phyloP scores from a whole-genome alignment of 1,139 yeast genomes.

The Pichia sp. region DNA sequence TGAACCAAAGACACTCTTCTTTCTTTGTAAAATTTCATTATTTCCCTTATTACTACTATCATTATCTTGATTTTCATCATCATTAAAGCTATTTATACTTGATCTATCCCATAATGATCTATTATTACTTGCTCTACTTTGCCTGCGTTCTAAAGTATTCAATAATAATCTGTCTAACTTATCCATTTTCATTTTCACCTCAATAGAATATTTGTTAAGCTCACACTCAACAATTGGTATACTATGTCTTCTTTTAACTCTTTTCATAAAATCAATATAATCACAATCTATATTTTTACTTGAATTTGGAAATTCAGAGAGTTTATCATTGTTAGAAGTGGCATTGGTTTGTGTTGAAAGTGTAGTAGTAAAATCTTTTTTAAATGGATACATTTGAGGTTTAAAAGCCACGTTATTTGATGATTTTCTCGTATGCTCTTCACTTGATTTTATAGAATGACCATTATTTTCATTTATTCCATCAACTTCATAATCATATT shows the following conservation, averaged over 20 bases:
- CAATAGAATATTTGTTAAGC: constrained; percentile 23
- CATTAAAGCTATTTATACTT: too few relatives aligned
- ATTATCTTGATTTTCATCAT: background rate
- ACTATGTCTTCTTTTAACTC: constrained; percentile 29
- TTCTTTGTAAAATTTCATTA: background rate
- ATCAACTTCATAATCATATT: constrained; percentile 18
- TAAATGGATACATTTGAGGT: too few relatives aligned
- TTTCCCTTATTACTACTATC: background rate
- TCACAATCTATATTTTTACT: constrained; percentile 8
- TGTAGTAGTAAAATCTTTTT: too few relatives aligned
- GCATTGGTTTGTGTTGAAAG: constrained; percentile 8
- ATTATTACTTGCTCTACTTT: constrained; percentile 8
- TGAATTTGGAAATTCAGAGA: background rate
- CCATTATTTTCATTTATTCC: background rate
- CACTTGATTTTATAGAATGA: background rate
- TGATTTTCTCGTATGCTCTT: background rate
- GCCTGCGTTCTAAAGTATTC: constrained; percentile 3
- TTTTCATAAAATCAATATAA: constrained; percentile 18
- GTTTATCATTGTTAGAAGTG: constrained; percentile 8
- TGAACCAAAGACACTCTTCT: constrained; percentile 10
- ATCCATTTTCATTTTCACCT: constrained; percentile 13
- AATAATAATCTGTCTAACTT: background rate
- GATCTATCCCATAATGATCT: constrained; percentile 8
- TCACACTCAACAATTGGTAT: constrained; percentile 27
- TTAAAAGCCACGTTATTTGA: too few relatives aligned